Conservation (phyloP, 2,329 filamentous ascomycete genomes). For the Fusarium veterinarium region DNA sequence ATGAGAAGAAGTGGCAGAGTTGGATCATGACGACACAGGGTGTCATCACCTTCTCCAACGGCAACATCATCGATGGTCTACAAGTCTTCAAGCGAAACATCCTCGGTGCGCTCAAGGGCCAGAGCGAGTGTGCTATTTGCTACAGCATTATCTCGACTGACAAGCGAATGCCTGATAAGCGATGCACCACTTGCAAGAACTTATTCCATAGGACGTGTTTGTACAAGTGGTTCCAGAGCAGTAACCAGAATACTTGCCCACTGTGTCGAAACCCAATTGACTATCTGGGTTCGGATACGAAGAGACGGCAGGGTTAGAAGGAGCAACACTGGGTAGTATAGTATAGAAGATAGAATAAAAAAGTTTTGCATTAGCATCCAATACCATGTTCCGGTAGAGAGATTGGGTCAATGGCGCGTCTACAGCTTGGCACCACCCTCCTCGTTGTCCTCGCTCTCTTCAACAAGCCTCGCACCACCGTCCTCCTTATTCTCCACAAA, state of each 20-base stretch:
- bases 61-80: conserved; percentile 87
- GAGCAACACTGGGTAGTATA: neutral
- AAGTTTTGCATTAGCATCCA: conserved; percentile 3
- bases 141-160: conserved; percentile 93
- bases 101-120: conserved; percentile 86
- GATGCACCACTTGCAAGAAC: conserved; percentile 92
- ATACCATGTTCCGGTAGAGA: neutral
- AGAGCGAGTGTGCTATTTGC: conserved; percentile 96
- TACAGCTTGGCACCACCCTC: conserved; percentile 14
- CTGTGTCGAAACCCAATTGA: conserved; percentile 91
- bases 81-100: conserved; percentile 89
- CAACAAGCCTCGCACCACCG: neutral
- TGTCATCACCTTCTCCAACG: conserved; percentile 93
- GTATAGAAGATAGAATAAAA: conserved; percentile 9
- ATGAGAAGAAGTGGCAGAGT: conserved; percentile 90
- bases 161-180: conserved; percentile 90
- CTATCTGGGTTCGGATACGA: conserved; percentile 60
- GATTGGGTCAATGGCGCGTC: too few species aligned
- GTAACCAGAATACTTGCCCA: conserved; percentile 90
- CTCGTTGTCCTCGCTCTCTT: neutral
- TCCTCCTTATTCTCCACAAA: neutral
- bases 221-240: conserved; percentile 97
- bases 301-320: conserved; percentile 48
- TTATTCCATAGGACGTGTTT: conserved; percentile 90
- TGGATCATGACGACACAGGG: conserved; percentile 92